phyloP scores from a whole-genome alignment of 2,329 filamentous ascomycete genomes.

The Scedosporium minutisporum region DNA sequence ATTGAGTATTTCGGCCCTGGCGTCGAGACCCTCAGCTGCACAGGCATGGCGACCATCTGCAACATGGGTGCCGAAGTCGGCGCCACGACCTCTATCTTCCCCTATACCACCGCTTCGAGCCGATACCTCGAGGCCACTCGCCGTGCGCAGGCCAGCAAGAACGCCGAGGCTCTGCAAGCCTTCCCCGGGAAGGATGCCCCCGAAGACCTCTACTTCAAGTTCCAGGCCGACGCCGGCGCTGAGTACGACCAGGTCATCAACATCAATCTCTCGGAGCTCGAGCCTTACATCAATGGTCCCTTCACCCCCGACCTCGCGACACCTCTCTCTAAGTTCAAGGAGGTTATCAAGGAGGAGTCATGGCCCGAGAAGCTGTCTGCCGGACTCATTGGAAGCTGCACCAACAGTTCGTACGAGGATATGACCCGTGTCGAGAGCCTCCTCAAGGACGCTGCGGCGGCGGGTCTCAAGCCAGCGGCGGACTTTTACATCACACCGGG shows the following conservation, averaged over 20 bases:
- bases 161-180: slow-evolving; percentile 51
- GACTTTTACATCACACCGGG: slow-evolving; percentile 96
- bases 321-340: slow-evolving; percentile 81
- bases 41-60: slow-evolving; percentile 84
- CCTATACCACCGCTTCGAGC: slow-evolving; percentile 74
- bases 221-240: slow-evolving; percentile 70
- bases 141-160: slow-evolving; percentile 50
- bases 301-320: slow-evolving; percentile 95
- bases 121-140: slow-evolving; percentile 83
- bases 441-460: slow-evolving; percentile 79
- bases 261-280: slow-evolving; percentile 80
- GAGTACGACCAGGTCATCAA: slow-evolving; percentile 86
- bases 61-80: slow-evolving; percentile 91
- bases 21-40: slow-evolving; percentile 79
- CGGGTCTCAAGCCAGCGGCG: slow-evolving; percentile 80
- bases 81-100: slow-evolving; percentile 93
- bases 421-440: slow-evolving; percentile 94
- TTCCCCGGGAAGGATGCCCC: slow-evolving; percentile 34
- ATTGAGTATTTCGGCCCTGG: slow-evolving; percentile 92
- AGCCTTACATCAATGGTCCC: slow-evolving; percentile 94
- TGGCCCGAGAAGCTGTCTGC: slow-evolving; percentile 91
- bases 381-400: slow-evolving; percentile 93
- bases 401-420: slow-evolving; percentile 97
- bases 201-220: slow-evolving; percentile 47
- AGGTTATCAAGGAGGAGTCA: slow-evolving; percentile 69